A percentile compares a stretch with the other conserved stretches of the same genome.
These are phyloP conservation scores for Neopestalotiopsis sp. DNA, from an alignment of 2,329 filamentous ascomycete genomes.

Conservation along the genomic window DNA sequence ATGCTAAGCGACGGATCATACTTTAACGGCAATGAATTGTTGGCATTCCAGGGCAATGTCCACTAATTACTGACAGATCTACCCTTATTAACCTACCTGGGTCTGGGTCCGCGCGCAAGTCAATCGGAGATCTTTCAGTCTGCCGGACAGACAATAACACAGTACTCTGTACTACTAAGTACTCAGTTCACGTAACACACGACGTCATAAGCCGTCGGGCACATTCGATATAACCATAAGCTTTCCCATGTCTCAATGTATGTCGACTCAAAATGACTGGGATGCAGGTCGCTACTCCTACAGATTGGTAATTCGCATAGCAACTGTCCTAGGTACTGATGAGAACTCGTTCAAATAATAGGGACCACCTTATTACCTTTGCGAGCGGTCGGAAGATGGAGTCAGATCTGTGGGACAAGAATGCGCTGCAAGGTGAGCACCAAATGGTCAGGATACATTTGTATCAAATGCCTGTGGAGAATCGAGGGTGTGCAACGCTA, in stretches of 20 bases:
- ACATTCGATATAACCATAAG: not conserved
- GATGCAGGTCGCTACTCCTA: not conserved
- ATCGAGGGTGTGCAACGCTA: too few species aligned
- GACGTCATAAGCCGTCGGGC: not conserved
- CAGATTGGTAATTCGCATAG: not conserved
- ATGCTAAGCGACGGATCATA: too few species aligned
- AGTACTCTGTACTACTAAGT: not conserved
- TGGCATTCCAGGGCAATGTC: not conserved
- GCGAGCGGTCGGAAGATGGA: not conserved
- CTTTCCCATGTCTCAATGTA: not conserved
- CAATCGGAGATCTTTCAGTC: not conserved
- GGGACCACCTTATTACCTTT: not conserved
- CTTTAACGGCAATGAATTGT: not conserved
- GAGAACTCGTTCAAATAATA: not conserved
- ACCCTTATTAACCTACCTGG: not conserved
- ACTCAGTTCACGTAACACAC: not conserved
- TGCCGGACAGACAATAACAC: not conserved
- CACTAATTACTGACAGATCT: not conserved
- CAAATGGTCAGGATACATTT: too few species aligned
- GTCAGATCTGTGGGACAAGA: not conserved
- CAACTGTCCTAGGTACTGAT: not conserved
- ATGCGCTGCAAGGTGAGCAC: too few species aligned
- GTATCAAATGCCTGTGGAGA: too few species aligned
- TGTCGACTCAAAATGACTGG: not conserved
- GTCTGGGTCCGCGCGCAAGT: not conserved